These are phyloP conservation scores for Cornus florida DNA, from an alignment of 148 eudicot species.

Conservation along the genomic window DNA sequence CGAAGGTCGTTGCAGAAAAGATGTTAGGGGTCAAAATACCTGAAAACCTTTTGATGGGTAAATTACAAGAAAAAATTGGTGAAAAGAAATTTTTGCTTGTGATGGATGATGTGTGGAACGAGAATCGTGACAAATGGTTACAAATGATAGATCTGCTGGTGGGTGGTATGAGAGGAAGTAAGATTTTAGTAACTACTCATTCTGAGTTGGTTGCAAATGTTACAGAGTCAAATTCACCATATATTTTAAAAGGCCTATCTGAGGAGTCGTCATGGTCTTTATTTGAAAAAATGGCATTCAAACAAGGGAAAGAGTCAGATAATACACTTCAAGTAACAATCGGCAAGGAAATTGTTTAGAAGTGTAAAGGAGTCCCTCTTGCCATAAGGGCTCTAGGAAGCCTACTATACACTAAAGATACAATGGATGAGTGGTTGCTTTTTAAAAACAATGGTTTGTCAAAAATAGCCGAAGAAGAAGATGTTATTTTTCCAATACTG, in stretches of 20 bases:
- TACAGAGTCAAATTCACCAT: too few relatives aligned
- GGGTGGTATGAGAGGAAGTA: too few relatives aligned
- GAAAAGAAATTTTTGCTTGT: too few relatives aligned
- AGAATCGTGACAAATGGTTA: too few relatives aligned
- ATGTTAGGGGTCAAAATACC: constrained; percentile 11
- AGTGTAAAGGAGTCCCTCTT: constrained; percentile 26
- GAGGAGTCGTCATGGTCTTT: too few relatives aligned
- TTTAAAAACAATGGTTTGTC: neutral
- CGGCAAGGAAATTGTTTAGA: constrained; percentile 25
- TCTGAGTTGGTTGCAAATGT: too few relatives aligned
- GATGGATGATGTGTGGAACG: too few relatives aligned
- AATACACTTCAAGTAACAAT: neutral
- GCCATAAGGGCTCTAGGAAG: constrained; percentile 13
- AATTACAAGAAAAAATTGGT: neutral
- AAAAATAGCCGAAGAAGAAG: neutral
- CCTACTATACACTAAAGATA: neutral
- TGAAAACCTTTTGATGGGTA: neutral
- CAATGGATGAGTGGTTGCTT: constrained; percentile 12
- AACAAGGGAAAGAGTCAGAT: too few relatives aligned
- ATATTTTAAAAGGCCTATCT: too few relatives aligned
- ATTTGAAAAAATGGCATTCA: too few relatives aligned
- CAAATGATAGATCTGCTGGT: too few relatives aligned
- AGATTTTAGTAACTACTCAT: too few relatives aligned
- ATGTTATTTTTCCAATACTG: neutral
- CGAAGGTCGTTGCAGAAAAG: neutral